Conservation (phyloP, 352 stramenopile species). For the Pythium myriotylum region DNA sequence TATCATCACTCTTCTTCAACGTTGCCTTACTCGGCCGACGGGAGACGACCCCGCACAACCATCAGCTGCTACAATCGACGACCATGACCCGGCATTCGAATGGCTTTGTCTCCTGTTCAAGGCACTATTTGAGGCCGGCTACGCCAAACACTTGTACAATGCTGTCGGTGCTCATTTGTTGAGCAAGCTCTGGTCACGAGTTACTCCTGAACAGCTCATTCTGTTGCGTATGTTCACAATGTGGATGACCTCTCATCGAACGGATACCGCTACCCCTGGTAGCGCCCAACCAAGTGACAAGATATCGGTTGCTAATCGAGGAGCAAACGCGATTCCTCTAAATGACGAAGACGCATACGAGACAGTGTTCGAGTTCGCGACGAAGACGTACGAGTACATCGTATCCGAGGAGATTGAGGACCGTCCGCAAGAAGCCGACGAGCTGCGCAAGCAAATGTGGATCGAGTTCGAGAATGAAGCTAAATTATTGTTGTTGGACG, state of each 20-base stretch:
- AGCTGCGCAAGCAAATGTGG: slow-evolving; percentile 72
- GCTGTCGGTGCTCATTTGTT: slow-evolving; percentile 74
- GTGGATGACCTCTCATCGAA: slow-evolving; percentile 45
- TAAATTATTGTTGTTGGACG: slow-evolving; percentile 74
- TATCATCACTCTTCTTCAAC: slow-evolving; percentile 75
- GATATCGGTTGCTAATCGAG: no score
- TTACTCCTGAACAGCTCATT: slow-evolving; percentile 83
- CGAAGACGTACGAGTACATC: slow-evolving; percentile 56
- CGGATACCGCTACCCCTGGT: neutral
- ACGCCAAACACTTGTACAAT: slow-evolving; percentile 66
- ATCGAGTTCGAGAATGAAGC: slow-evolving; percentile 73
- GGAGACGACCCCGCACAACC: neutral
- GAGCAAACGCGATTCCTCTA: neutral
- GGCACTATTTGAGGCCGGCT: slow-evolving; percentile 51
- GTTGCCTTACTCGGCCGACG: slow-evolving; percentile 54
- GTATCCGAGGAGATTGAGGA: slow-evolving; percentile 51
- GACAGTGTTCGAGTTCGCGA: slow-evolving; percentile 55
- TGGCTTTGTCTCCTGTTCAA: slow-evolving; percentile 77
- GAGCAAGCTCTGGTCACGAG: slow-evolving; percentile 76
- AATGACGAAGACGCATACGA: slow-evolving; percentile 10
- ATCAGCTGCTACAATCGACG: slow-evolving; percentile 17
- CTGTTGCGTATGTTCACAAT: slow-evolving; percentile 75
- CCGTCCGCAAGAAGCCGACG: slow-evolving; percentile 56
- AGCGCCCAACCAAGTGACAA: neutral
- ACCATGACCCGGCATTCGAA: slow-evolving; percentile 72